Percentiles rank a stretch among this genome's conserved stretches.
Conservation (phyloP, 805 yeast species). For the Torulaspora microellipsoides region DNA sequence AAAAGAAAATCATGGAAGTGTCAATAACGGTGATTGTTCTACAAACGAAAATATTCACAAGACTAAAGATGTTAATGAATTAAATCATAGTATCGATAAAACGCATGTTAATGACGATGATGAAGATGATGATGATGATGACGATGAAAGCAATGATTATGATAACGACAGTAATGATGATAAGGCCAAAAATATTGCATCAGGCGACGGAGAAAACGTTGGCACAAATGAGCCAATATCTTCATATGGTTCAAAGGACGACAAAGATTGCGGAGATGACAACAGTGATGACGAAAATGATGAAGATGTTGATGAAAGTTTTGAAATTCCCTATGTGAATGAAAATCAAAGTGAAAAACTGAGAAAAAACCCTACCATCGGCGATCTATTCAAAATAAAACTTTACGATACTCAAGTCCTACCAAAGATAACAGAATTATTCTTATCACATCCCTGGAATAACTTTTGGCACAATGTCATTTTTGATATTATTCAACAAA, state of each 20-base stretch:
- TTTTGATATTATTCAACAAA: constrained; percentile 92
- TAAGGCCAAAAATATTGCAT: constrained; percentile 2
- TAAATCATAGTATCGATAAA: constrained; percentile 1
- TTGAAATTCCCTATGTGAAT: constrained; percentile 35
- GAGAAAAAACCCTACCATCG: constrained; percentile 65
- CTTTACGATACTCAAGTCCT: constrained; percentile 71
- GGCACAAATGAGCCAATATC: neutral
- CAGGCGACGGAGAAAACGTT: constrained; percentile 1
- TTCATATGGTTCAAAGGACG: neutral
- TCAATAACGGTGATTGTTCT: neutral
- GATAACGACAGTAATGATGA: constrained; percentile 10
- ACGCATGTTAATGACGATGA: constrained; percentile 8
- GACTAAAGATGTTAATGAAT: constrained; percentile 6
- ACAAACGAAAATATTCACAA: constrained; percentile 13
- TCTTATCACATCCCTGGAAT: constrained; percentile 91
- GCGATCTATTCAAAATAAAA: constrained; percentile 81
- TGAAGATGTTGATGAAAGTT: constrained; percentile 34
- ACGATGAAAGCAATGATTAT: constrained; percentile 7
- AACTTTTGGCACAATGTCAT: constrained; percentile 96
- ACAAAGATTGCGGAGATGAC: constrained; percentile 28
- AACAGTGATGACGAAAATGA: constrained; percentile 28
- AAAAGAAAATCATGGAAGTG: neutral
- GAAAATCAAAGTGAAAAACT: constrained; percentile 39
- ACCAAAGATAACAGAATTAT: constrained; percentile 62
- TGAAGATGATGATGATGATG: constrained; percentile 10